Evolutionary conservation across 2,329 filamentous ascomycete species (phyloP).

Genomic region (Monosporascus sp.): DNA sequence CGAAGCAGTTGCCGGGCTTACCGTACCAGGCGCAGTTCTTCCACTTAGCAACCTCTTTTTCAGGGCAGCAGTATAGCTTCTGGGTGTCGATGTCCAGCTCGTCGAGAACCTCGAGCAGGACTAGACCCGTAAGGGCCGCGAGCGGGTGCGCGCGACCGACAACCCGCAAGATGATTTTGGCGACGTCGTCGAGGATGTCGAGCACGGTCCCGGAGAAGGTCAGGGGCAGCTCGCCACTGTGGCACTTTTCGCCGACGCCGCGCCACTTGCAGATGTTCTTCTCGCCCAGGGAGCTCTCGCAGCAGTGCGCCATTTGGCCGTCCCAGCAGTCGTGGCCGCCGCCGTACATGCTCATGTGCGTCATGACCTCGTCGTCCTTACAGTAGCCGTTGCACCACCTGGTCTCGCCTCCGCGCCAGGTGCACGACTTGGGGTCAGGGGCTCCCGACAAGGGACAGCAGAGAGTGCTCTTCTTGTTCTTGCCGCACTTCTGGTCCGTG

Average conservation of each 20-base stretch:
- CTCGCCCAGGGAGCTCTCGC: conserved; percentile 13
- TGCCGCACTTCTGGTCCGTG: conserved; percentile 23
- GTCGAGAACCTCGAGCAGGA: conserved; percentile 10
- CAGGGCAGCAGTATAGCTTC: conserved; percentile 24
- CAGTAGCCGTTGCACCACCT: conserved; percentile 27
- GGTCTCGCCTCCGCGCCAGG: conserved; percentile 24
- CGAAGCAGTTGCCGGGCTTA: conserved; percentile 28
- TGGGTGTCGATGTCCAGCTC: conserved; percentile 10
- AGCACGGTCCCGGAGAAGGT: conserved; percentile 20
- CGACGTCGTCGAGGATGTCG: conserved; percentile 10
- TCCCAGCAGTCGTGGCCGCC: conserved; percentile 23
- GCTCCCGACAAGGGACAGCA: conserved; percentile 27
- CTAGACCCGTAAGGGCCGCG: conserved; percentile 4
- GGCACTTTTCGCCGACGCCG: conserved; percentile 13
- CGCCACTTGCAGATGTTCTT: conserved; percentile 20
- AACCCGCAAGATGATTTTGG: background rate
- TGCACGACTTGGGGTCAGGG: conserved; percentile 25
- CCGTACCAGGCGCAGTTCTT: conserved; percentile 32
- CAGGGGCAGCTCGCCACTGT: conserved; percentile 12
- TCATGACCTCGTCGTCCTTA: conserved; percentile 27
- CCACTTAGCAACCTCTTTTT: conserved; percentile 20
- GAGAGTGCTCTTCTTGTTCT: conserved; percentile 18
- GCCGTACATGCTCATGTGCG: conserved; percentile 24
- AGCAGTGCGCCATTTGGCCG: conserved; percentile 27
- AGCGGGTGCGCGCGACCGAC: background rate